These are phyloP conservation scores for Puccinia polysora DNA, from an alignment of 1,284 basidiomycete genomes.

Conservation along the genomic window DNA sequence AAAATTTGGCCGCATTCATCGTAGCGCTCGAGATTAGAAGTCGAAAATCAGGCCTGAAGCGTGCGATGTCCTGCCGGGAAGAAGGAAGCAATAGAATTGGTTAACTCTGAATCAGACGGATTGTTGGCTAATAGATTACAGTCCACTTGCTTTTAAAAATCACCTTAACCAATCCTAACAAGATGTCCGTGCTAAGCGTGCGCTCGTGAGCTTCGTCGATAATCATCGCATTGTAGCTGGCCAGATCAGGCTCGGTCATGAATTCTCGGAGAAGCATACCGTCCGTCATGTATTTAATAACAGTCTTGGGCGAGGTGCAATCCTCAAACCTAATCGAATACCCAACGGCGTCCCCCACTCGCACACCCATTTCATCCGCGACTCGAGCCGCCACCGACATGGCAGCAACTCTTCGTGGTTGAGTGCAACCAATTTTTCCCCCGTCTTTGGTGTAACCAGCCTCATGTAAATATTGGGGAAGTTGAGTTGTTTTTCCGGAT, in stretches of 20 bases:
- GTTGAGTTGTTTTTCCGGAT: constrained; percentile 95
- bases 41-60: constrained; percentile 85
- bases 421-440: constrained; percentile 87
- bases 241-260: constrained; percentile 87
- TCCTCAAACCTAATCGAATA: constrained; percentile 99
- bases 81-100: not conserved
- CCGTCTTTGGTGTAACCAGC: constrained; percentile 87
- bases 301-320: constrained; percentile 95
- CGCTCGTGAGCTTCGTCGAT: constrained; percentile 97
- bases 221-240: constrained; percentile 83
- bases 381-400: constrained; percentile 99
- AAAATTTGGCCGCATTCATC: constrained; percentile 92
- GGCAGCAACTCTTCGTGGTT: constrained; percentile 95
- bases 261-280: constrained; percentile 96
- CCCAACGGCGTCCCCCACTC: constrained; percentile 94
- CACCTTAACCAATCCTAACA: constrained; percentile 94
- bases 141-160: constrained; percentile 23
- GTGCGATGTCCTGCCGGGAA: constrained; percentile 75
- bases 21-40: constrained; percentile 93
- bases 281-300: constrained; percentile 94
- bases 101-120: not conserved
- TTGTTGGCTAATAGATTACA: not conserved
- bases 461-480: constrained; percentile 96
- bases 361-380: constrained; percentile 94
- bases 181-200: constrained; percentile 90